Conservation (phyloP, 2,329 filamentous ascomycete genomes). For the Penicillium decumbens region DNA sequence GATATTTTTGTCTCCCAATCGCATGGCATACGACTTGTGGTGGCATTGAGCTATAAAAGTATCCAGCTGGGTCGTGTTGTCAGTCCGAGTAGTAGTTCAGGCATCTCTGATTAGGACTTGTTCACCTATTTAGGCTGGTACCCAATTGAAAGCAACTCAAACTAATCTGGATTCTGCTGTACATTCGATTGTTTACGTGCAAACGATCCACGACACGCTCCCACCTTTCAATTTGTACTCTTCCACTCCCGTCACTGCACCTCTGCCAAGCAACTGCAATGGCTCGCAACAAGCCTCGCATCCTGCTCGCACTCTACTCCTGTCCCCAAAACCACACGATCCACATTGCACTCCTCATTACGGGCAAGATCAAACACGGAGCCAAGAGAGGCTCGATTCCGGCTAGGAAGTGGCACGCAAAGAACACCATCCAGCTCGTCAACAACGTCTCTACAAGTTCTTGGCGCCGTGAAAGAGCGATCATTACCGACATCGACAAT, state of each 20-base stretch:
- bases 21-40: too few relatives aligned
- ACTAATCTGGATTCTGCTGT: background rate
- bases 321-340: slow-evolving; percentile 1
- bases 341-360: slow-evolving; percentile 7
- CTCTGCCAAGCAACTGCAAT: background rate
- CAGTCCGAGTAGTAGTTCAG: too few relatives aligned
- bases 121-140: background rate
- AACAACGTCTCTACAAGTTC: background rate
- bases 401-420: slow-evolving; percentile 8
- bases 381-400: background rate
- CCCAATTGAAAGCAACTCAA: background rate
- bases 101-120: background rate
- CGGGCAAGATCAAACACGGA: slow-evolving; percentile 1
- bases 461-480: background rate
- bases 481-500: background rate
- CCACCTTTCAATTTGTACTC: background rate
- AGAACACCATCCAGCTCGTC: background rate
- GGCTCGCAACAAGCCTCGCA: slow-evolving; percentile 9
- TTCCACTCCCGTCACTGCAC: background rate
- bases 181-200: background rate
- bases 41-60: background rate
- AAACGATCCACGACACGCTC: background rate
- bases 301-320: slow-evolving; percentile 6
- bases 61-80: background rate
- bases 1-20: too few relatives aligned